These are phyloP conservation scores for Micractinium conductrix DNA, from an alignment of 139 green algal species.

Conservation along the genomic window DNA sequence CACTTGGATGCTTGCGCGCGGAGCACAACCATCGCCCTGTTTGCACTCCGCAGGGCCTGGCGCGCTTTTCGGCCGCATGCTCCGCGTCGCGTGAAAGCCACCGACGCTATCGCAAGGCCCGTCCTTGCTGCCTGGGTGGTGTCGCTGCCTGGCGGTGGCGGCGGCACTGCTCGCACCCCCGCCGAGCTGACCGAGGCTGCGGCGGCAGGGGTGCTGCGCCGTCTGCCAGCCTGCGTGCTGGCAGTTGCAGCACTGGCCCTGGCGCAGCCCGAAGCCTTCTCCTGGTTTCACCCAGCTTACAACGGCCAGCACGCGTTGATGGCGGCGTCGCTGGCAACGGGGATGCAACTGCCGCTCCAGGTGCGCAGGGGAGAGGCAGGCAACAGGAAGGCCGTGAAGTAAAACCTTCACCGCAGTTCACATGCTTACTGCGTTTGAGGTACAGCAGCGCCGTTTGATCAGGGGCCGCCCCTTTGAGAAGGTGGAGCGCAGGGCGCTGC, in stretches of 20 bases:
- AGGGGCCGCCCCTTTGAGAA: slow-evolving; percentile 36
- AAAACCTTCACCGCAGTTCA: neutral
- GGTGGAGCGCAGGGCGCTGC: too few species aligned
- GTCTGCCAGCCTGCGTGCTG: slow-evolving; percentile 69
- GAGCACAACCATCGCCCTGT: too few species aligned
- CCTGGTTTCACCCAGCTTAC: slow-evolving; percentile 58
- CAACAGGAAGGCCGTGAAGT: neutral
- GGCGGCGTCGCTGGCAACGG: slow-evolving; percentile 79
- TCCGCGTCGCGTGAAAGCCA: too few species aligned
- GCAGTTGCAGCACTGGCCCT: slow-evolving; percentile 51
- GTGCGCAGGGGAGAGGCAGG: neutral
- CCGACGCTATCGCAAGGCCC: too few species aligned
- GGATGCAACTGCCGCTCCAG: slow-evolving; percentile 66
- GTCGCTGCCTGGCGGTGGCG: neutral
- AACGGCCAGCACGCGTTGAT: slow-evolving; percentile 55
- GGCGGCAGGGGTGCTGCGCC: neutral
- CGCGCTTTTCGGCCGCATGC: neutral
- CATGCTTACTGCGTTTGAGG: neutral
- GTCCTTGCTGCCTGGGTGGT: too few species aligned
- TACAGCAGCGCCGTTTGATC: too few species aligned
- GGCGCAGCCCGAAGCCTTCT: slow-evolving; percentile 53
- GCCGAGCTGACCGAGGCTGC: neutral
- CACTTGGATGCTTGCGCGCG: too few species aligned
- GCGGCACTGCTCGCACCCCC: neutral
- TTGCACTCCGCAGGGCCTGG: too few species aligned